Evolutionary conservation across 2,329 filamentous ascomycete genomes (phyloP), one percentile per base, ranked within the genome.

Genomic region (Fusarium sp.): DNA sequence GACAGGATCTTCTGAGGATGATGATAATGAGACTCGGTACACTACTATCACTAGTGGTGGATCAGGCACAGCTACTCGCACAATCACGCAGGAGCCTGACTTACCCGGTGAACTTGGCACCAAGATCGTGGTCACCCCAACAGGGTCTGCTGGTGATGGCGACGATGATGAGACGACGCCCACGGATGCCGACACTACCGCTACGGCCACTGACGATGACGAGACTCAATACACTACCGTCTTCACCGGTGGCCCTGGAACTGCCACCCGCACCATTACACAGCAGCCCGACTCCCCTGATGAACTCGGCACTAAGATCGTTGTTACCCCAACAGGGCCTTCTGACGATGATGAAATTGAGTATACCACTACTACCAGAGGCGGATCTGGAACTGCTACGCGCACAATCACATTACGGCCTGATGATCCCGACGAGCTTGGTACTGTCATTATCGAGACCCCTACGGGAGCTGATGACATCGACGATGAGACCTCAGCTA

Each of bases 391-490:
- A 4, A 55, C 62, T n/a, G 37, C 51, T 4, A 51, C 32, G 5
- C 32, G 42, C 3, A 66, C 63, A 2, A 14, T 64, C 4, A 64
- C 59, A 10, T 27, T 23, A 7, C 63, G 54, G 8, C 41, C 60
- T n/a, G 56, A 57, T 4, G 48, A 23, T 3, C 46, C 54, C 2
- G 37, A n/a, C 8, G 43, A 28, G 4, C 12, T 46, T 4, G 63
- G 59, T 2, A 68, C 63, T 1, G 27, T 68, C 3, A 6, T 68
- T 0, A 54, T 68, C 3, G 47, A 67, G 8, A 63, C 48, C 3
- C 65, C 65, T 1, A 32, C n/a, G 8, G 32, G 32, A 34, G 32
- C 32, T 34, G 5, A 30, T 18, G 20, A 21, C 10, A 9, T 9
- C 8, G 16, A 34, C 5, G 5, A 10, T 6, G 32, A 18, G 32